Evolutionary conservation across 2,329 filamentous ascomycete genomes (phyloP).

Genomic region (Malbranchea zuffiana): DNA sequence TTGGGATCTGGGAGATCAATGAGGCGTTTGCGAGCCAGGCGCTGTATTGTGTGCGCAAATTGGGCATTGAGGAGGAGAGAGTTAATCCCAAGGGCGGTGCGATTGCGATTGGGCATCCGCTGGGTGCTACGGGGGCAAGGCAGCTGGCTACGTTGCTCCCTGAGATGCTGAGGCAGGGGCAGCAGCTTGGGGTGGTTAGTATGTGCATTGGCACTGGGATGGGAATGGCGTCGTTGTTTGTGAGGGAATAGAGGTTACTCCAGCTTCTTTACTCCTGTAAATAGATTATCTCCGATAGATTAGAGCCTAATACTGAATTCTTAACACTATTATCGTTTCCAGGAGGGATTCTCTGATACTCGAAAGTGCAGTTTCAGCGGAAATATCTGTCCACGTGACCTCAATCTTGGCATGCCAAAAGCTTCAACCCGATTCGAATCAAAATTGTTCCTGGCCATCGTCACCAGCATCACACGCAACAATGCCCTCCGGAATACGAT

Average conservation of each 20-base stretch:
- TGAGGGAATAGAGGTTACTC: constrained; percentile 43
- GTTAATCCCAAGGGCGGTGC: constrained; percentile 90
- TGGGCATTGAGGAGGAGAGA: constrained; percentile 50
- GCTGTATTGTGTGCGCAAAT: constrained; percentile 57
- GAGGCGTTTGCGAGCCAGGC: constrained; percentile 61
- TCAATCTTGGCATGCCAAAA: neutral
- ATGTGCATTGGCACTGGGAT: constrained; percentile 85
- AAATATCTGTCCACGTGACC: neutral
- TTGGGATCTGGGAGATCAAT: constrained; percentile 87
- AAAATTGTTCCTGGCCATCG: constrained; percentile 2
- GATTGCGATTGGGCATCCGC: constrained; percentile 84
- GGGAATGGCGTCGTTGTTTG: constrained; percentile 61
- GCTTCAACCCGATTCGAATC: neutral
- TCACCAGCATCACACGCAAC: constrained; percentile 13
- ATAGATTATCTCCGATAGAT: neutral
- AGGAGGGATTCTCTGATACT: neutral
- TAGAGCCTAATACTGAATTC: neutral
- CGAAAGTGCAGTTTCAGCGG: neutral
- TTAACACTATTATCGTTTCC: neutral
- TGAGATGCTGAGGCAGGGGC: constrained; percentile 54
- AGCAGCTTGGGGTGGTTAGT: constrained; percentile 72
- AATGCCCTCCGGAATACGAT: constrained; percentile 31
- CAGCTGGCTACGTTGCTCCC: constrained; percentile 65
- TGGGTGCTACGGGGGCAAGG: constrained; percentile 77
- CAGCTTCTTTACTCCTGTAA: neutral